phyloP scores from a whole-genome alignment of 345 rosid species.

The Gossypium rotundifolium region DNA sequence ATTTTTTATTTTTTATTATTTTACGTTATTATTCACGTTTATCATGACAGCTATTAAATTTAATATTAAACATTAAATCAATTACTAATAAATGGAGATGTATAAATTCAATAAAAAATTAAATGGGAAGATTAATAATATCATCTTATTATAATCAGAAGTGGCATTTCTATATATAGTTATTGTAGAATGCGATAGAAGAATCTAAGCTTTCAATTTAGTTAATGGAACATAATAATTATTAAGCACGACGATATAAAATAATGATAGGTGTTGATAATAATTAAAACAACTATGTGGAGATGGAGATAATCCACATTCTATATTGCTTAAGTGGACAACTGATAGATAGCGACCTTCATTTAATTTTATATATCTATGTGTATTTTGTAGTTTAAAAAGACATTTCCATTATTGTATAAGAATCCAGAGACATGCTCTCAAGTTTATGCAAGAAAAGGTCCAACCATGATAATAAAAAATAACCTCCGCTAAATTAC shows the following conservation, averaged over 20 bases:
- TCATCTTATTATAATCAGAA: too few relatives aligned
- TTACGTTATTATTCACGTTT: rapidly evolving
- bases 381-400: background rate
- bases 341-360: background rate
- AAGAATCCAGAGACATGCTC: background rate
- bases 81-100: too few relatives aligned
- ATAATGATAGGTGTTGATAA: background rate
- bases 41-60: too few relatives aligned
- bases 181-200: too few relatives aligned
- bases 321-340: background rate
- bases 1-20: rapidly evolving
- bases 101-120: too few relatives aligned
- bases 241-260: background rate
- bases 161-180: too few relatives aligned
- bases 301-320: background rate
- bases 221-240: background rate
- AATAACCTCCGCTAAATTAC: too few relatives aligned
- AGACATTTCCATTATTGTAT: background rate
- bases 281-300: background rate
- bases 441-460: too few relatives aligned
- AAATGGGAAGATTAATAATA: too few relatives aligned
- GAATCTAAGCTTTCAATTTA: background rate
- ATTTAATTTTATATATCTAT: background rate
- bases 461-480: too few relatives aligned
- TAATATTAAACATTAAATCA: too few relatives aligned